Percentiles rank a stretch among this genome's conserved stretches.
phyloP scores from a whole-genome alignment of 2,329 filamentous ascomycete genomes.

The Ceratocystis variospora region DNA sequence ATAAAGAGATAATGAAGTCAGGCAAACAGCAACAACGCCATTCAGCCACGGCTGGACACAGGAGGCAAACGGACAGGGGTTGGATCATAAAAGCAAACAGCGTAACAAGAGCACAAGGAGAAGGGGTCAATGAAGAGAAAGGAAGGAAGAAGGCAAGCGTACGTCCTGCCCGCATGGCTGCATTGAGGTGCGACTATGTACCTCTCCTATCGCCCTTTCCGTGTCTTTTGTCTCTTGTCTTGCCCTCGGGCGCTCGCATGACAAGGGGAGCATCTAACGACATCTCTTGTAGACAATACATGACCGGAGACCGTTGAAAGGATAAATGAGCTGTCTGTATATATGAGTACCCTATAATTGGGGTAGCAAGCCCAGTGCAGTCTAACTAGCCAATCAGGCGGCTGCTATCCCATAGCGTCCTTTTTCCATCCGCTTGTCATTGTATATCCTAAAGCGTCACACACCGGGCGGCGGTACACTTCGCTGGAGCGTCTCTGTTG shows the following conservation, averaged over 20 bases:
- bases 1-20: not conserved
- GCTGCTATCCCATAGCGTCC: not conserved
- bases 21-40: not conserved
- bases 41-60: not conserved
- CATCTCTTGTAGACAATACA: not conserved
- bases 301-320: not conserved
- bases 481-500: not conserved
- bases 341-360: not conserved
- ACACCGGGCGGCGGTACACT: not conserved
- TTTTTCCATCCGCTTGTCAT: not conserved
- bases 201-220: not conserved
- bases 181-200: not conserved
- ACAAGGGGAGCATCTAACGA: constrained; percentile 1
- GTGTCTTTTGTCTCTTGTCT: not conserved
- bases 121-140: not conserved
- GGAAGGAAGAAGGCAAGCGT: not conserved
- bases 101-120: not conserved
- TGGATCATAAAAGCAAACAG: not conserved
- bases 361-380: not conserved
- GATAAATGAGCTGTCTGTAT: not conserved
- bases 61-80: not conserved
- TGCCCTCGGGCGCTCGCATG: not conserved
- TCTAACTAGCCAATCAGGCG: not conserved
- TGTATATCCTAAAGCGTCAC: not conserved
- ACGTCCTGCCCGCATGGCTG: not conserved